These are phyloP conservation scores for Trypanosoma avium DNA, from an alignment of 208 protist genomes.

Conservation along the genomic window DNA sequence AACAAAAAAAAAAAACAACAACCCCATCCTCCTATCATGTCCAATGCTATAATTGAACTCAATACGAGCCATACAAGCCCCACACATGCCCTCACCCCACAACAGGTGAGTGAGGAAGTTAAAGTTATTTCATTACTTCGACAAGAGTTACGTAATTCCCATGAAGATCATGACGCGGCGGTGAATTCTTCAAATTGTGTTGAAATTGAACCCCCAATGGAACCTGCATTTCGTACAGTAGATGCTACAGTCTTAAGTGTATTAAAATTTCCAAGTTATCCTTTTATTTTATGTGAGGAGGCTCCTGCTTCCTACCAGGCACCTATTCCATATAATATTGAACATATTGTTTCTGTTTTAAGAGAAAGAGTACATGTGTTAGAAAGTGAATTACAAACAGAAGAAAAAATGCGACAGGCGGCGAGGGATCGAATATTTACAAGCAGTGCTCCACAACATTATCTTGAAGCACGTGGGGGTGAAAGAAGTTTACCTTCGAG, in stretches of 20 bases:
- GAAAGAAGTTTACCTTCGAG: neutral
- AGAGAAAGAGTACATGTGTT: constrained; percentile 55
- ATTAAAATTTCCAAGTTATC: constrained; percentile 78
- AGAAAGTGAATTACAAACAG: constrained; percentile 47
- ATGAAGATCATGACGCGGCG: constrained; percentile 26
- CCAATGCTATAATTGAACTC: neutral
- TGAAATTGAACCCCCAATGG: constrained; percentile 14
- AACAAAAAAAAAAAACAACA: too few relatives aligned
- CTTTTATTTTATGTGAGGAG: constrained; percentile 79
- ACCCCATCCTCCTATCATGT: too few relatives aligned
- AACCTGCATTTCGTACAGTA: constrained; percentile 59
- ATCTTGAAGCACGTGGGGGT: too few relatives aligned
- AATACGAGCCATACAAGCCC: neutral
- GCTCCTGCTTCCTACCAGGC: constrained; percentile 75
- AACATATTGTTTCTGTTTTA: constrained; percentile 49
- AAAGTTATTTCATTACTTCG: constrained; percentile 15
- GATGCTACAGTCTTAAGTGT: constrained; percentile 58
- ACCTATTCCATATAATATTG: constrained; percentile 76
- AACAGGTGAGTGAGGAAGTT: constrained; percentile 16
- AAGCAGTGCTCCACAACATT: too few relatives aligned
- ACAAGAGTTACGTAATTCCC: constrained; percentile 22
- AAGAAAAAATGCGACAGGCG: constrained; percentile 10
- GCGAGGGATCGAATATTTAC: too few relatives aligned
- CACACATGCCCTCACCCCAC: neutral
- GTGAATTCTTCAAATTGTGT: too few relatives aligned